Conservation (phyloP, 495 filamentous ascomycete genomes). For the Penicillium macrosclerotiorum region DNA sequence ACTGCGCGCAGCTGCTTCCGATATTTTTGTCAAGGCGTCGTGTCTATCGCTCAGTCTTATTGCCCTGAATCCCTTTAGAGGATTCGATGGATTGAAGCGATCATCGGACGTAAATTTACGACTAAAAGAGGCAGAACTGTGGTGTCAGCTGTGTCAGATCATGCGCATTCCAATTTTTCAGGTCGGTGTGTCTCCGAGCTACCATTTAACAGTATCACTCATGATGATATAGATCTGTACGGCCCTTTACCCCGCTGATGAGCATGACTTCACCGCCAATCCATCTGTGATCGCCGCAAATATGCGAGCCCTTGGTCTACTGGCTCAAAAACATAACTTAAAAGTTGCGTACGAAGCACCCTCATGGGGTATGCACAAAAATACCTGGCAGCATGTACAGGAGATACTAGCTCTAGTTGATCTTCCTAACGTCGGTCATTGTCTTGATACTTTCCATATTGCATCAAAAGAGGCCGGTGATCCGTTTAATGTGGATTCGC, state of each 20-base stretch:
- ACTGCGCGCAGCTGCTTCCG: constrained; percentile 8
- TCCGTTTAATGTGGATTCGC: constrained; percentile 4
- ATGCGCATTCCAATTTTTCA: constrained; percentile 17
- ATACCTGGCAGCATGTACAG: constrained; percentile 12
- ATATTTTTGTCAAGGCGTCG: constrained; percentile 4
- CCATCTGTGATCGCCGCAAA: constrained; percentile 8
- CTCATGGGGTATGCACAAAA: constrained; percentile 10
- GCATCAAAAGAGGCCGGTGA: constrained; percentile 8
- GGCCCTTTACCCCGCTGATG: constrained; percentile 11
- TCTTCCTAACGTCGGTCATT: constrained; percentile 8
- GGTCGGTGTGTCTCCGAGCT: constrained; percentile 1
- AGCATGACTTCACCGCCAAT: constrained; percentile 6
- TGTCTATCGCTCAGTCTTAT: constrained; percentile 7
- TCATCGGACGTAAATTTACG: constrained; percentile 1
- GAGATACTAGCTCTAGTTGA: constrained; percentile 6
- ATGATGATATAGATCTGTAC: constrained; percentile 9
- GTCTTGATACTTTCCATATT: constrained; percentile 12
- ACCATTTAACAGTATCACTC: not conserved
- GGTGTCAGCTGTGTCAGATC: constrained; percentile 14
- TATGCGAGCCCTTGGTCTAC: constrained; percentile 8
- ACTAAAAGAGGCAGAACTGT: constrained; percentile 13
- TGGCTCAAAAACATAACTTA: constrained; percentile 9
- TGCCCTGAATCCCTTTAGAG: constrained; percentile 15
- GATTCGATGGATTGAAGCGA: constrained; percentile 10
- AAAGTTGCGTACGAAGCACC: constrained; percentile 6